Percentiles rank a stretch among this genome's conserved stretches.
Evolutionary conservation across 208 protist genomes (phyloP).

Genomic region (Tritrichomonas musculus): DNA sequence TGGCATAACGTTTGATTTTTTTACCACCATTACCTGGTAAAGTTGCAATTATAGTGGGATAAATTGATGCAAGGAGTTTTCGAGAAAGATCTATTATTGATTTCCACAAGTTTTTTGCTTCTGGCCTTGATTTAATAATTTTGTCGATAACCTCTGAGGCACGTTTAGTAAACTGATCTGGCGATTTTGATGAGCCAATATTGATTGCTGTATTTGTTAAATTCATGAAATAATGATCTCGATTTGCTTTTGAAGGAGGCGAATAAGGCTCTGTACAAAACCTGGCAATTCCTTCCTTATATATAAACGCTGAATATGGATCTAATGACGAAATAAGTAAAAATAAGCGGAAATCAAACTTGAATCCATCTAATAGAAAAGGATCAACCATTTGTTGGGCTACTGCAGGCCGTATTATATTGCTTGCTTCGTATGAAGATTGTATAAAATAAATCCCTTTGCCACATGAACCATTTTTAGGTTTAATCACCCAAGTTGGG

Average conservation of each 20-base stretch:
- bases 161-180: neutral
- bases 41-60: neutral
- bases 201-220: slow-evolving; percentile 33
- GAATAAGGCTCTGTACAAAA: slow-evolving; percentile 40
- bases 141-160: neutral
- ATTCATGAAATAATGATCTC: neutral
- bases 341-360: slow-evolving; percentile 49
- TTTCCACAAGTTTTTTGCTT: neutral
- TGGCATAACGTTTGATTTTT: too few species aligned
- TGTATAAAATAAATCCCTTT: neutral
- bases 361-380: slow-evolving; percentile 43
- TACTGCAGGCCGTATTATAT: neutral
- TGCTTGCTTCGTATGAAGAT: neutral
- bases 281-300: slow-evolving; percentile 36
- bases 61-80: neutral
- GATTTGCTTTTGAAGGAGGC: neutral
- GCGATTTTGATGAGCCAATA: neutral
- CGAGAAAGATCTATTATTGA: neutral
- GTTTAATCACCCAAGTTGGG: slow-evolving; percentile 8
- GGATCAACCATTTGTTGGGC: slow-evolving; percentile 42
- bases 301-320: slow-evolving; percentile 42
- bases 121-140: neutral
- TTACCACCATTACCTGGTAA: neutral
- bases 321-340: slow-evolving; percentile 37
- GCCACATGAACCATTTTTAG: neutral